Base-by-base conservation (phyloP, 495 filamentous ascomycete species). In the Hypoxylon subgilvum region DNA sequence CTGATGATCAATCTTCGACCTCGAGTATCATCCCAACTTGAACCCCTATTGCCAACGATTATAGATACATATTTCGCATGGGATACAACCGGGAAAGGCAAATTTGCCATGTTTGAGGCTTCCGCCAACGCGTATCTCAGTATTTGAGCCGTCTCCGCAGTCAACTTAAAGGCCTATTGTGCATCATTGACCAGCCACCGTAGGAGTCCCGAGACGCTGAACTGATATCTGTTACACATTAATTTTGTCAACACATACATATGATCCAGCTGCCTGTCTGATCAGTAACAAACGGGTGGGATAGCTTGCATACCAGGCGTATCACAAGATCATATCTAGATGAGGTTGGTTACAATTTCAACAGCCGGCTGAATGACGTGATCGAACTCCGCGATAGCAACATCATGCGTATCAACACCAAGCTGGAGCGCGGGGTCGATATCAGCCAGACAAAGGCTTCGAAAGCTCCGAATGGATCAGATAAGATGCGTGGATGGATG, bases 301-400 rank as follows among this genome's bases (percentile, higher is more conserved):
- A 4, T 8, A 36, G 22, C 5, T 30, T 34, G 41, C 46, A 47
- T 50, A 48, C 48, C 32, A 43, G 40, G 25, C 16, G 44, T 28
- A 35, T 48, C 42, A 49, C 43, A 30, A 49, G 48, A 52, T 31
- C 38, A 39, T 23, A 35, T 49, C 23, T 25, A 22, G 1, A 23
- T 14, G 30, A 23, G 46, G 22, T 57, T 41, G 53, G 61, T 58
- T 54, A 23, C 60, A 52, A 53, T 52, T 50, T 43, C 52, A 5
- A 57, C 58, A 16, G 7, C 19, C 48, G 32, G 50, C 38, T 48
- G 44, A 36, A 70, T 70, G 61, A 58, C 67, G 67, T 67, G 61
- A 70, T 70, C 54, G 43, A 63, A 44, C 61, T 65, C 51, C 53
- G 55, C 57, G 52, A 52, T 63, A 67, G 53, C 67, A 63, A 65